A percentile compares a stretch with the other conserved stretches of the same genome.
Conservation (phyloP, 805 yeast genomes). For the Metschnikowia lunata region DNA sequence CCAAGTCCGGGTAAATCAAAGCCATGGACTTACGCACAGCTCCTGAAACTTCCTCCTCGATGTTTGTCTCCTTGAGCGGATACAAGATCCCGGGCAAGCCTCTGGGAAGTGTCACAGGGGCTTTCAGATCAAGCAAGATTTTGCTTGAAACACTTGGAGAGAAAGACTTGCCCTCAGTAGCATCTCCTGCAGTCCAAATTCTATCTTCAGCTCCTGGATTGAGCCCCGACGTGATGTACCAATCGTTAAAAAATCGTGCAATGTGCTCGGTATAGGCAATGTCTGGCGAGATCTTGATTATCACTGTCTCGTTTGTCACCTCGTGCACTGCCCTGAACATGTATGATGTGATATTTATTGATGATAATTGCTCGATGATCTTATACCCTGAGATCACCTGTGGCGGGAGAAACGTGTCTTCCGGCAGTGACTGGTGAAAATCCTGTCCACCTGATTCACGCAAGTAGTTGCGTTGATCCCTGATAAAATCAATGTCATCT, state of each 20-base stretch:
- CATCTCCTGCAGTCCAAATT: conserved; percentile 14
- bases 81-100: conserved; percentile 26
- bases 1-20: conserved; percentile 20
- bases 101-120: conserved; percentile 25
- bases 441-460: conserved; percentile 10
- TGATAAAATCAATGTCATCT: conserved; percentile 22
- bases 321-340: conserved; percentile 19
- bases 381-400: conserved; percentile 22
- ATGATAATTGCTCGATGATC: conserved; percentile 17
- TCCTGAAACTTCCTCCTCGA: conserved; percentile 3
- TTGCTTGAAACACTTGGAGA: not conserved
- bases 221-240: conserved; percentile 29
- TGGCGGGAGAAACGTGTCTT: conserved; percentile 15
- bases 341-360: conserved; percentile 10
- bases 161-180: not conserved
- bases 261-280: conserved; percentile 16
- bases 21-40: conserved; percentile 17
- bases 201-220: conserved; percentile 18
- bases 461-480: conserved; percentile 20
- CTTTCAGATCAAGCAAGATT: not conserved
- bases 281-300: conserved; percentile 26
- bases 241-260: conserved; percentile 31
- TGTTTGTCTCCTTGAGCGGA: conserved; percentile 21
- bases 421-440: conserved; percentile 5
- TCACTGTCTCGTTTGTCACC: conserved; percentile 11